phyloP scores from a whole-genome alignment of 129 eudicot species.

The Oenanthe sinensis region DNA sequence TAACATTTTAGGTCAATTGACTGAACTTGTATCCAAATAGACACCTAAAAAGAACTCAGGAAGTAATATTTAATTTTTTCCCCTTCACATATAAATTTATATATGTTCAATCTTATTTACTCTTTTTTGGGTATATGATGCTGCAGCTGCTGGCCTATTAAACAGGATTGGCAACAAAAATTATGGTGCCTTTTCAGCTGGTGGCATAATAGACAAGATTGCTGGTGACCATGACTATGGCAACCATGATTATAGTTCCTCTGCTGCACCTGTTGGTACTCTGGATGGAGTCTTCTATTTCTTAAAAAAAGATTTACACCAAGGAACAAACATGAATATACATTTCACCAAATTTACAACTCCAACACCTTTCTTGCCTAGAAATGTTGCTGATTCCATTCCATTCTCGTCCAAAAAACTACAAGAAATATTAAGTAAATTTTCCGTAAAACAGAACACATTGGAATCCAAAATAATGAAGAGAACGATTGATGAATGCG shows the following conservation, averaged over 20 bases:
- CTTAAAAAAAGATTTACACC: not conserved
- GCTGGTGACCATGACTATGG: not conserved
- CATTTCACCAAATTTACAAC: conserved; percentile 17
- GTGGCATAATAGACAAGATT: too few species aligned
- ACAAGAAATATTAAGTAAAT: conserved; percentile 20
- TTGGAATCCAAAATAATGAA: conserved; percentile 24
- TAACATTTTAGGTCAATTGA: too few species aligned
- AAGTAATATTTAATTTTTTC: too few species aligned
- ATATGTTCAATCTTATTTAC: too few species aligned
- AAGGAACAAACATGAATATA: conserved; percentile 28
- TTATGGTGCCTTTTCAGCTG: too few species aligned
- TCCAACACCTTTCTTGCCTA: conserved; percentile 27
- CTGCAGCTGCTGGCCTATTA: too few species aligned
- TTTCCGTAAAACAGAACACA: conserved; percentile 26
- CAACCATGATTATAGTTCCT: not conserved
- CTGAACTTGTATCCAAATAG: too few species aligned
- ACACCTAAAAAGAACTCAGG: too few species aligned
- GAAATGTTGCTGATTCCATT: conserved; percentile 30
- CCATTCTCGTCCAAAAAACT: conserved; percentile 47
- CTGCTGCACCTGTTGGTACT: not conserved
- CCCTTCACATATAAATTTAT: too few species aligned
- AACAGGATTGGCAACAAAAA: too few species aligned
- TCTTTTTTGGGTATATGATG: too few species aligned
- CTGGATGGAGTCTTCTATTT: not conserved
- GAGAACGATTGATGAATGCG: conserved; percentile 34